phyloP scores from a whole-genome alignment of 805 yeast species.

The Candida boleticola region DNA sequence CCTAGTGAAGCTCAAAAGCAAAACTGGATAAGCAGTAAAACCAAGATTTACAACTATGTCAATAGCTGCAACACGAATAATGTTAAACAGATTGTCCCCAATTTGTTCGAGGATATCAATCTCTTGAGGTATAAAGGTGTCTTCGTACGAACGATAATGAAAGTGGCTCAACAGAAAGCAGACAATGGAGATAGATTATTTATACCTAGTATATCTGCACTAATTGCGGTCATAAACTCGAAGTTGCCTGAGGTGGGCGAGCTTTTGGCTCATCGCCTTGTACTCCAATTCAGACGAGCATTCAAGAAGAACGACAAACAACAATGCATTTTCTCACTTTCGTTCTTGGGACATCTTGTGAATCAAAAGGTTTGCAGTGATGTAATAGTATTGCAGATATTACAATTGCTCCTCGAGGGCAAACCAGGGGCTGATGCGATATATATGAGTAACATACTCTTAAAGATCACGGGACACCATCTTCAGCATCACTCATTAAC shows the following conservation, averaged over 20 bases:
- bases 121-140: conserved; percentile 61
- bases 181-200: background rate
- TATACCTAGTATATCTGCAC: conserved; percentile 48
- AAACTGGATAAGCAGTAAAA: conserved; percentile 33
- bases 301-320: conserved; percentile 47
- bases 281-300: conserved; percentile 56
- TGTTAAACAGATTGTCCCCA: conserved; percentile 45
- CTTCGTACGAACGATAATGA: conserved; percentile 56
- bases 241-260: conserved; percentile 70
- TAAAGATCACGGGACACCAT: conserved; percentile 52
- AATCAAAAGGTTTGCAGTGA: conserved; percentile 54
- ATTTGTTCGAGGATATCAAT: conserved; percentile 52
- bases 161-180: conserved; percentile 24
- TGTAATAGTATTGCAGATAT: conserved; percentile 30
- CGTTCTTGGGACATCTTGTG: conserved; percentile 59
- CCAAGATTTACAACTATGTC: conserved; percentile 43
- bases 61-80: conserved; percentile 30
- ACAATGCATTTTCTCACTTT: conserved; percentile 38
- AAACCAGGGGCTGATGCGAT: conserved; percentile 55
- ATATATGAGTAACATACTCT: conserved; percentile 49
- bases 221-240: conserved; percentile 60
- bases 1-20: conserved; percentile 51
- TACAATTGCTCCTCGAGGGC: conserved; percentile 27
- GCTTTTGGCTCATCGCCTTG: conserved; percentile 49
- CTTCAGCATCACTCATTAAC: conserved; percentile 41